phyloP scores from a whole-genome alignment of 2,329 filamentous ascomycete genomes.

The Arachnomyces sp. region DNA sequence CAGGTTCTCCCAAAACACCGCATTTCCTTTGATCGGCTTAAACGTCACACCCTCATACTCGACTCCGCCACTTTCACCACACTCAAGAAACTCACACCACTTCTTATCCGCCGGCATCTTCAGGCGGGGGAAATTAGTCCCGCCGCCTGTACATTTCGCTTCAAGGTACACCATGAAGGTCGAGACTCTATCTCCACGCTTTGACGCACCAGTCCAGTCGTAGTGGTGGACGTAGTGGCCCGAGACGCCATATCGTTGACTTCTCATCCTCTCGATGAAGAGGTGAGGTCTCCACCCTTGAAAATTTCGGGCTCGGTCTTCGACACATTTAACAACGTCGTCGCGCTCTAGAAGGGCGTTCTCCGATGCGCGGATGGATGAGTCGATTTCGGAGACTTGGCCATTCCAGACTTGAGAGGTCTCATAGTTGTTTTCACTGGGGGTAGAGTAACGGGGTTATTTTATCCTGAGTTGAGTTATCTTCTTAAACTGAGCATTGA shows the following conservation, averaged over 20 bases:
- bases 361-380: conserved; percentile 45
- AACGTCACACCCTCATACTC: conserved; percentile 45
- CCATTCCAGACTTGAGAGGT: conserved; percentile 48
- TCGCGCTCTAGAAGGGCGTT: conserved; percentile 40
- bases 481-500: conserved; percentile 5
- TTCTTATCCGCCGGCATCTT: conserved; percentile 32
- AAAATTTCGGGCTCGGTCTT: conserved; percentile 49
- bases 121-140: conserved; percentile 52
- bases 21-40: conserved; percentile 49
- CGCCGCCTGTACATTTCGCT: conserved; percentile 47
- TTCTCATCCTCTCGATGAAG: conserved; percentile 54
- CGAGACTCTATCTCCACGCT: conserved; percentile 39
- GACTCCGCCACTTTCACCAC: conserved; percentile 26
- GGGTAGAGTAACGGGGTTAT: not conserved
- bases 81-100: conserved; percentile 54
- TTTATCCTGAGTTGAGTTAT: not conserved
- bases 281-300: conserved; percentile 53
- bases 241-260: conserved; percentile 49
- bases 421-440: conserved; percentile 41
- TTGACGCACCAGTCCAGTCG: conserved; percentile 45
- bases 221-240: conserved; percentile 54
- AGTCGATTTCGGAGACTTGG: conserved; percentile 38
- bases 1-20: conserved; percentile 57
- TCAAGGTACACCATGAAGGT: conserved; percentile 56
- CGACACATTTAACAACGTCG: conserved; percentile 48